Evolutionary conservation across 495 filamentous ascomycete genomes (phyloP).

Genomic region (Penicillium lagena): DNA sequence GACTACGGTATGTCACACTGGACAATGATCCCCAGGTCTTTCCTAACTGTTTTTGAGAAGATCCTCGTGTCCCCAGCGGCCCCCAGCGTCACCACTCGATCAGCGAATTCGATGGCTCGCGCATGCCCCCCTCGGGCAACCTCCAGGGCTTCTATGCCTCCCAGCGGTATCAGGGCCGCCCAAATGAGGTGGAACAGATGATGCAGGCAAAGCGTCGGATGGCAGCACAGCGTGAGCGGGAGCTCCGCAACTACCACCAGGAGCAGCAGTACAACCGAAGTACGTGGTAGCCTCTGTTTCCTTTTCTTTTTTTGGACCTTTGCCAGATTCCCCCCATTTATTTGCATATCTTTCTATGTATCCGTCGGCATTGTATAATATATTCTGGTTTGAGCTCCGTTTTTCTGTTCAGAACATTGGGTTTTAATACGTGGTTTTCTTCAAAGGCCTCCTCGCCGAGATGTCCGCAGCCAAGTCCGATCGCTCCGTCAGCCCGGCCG

Average conservation of each 20-base stretch:
- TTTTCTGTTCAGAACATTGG: constrained; percentile 30
- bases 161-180: constrained; percentile 87
- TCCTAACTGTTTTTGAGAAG: constrained; percentile 27
- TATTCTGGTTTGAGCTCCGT: constrained; percentile 25
- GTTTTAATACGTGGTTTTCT: constrained; percentile 42
- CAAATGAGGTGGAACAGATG: constrained; percentile 95
- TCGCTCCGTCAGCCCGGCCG: constrained; percentile 83
- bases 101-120: constrained; percentile 75
- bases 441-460: constrained; percentile 73
- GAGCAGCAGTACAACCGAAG: constrained; percentile 99
- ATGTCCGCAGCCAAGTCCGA: constrained; percentile 80
- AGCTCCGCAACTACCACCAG: constrained; percentile 99
- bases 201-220: constrained; percentile 98
- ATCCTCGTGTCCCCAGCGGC: constrained; percentile 41
- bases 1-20: constrained; percentile 44
- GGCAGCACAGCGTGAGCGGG: constrained; percentile 96
- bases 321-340: constrained; percentile 14
- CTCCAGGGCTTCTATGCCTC: constrained; percentile 89
- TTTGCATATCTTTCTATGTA: constrained; percentile 30
- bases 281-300: constrained; percentile 53
- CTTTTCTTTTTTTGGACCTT: constrained; percentile 18
- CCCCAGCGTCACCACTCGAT: constrained; percentile 74
- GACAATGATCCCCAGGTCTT: constrained; percentile 10
- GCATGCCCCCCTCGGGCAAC: constrained; percentile 69
- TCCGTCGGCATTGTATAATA: constrained; percentile 45